Evolutionary conservation across 2,329 filamentous ascomycete species (phyloP).

Genomic region (Verticillium albo-atrum): DNA sequence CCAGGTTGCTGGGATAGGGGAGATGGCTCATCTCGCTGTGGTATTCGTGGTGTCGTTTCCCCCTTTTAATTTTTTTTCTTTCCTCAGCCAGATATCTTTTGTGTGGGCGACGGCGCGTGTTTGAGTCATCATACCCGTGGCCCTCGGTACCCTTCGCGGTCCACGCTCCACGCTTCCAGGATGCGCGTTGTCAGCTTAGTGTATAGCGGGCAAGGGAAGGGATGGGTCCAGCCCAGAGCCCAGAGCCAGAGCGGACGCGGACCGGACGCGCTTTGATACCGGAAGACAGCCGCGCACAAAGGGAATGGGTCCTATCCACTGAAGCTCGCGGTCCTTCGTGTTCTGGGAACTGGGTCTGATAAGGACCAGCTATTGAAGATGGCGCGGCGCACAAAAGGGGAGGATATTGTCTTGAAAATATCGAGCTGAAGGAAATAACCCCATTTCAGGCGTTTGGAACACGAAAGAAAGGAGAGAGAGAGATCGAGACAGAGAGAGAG

Average conservation of each 20-base stretch:
- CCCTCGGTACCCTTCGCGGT: neutral
- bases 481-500: too few relatives aligned
- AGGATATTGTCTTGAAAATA: neutral
- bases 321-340: neutral
- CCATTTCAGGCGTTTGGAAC: neutral
- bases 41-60: neutral
- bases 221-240: neutral
- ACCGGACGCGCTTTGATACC: neutral
- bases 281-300: neutral
- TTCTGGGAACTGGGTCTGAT: neutral
- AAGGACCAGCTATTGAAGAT: neutral
- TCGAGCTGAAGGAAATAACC: neutral
- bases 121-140: neutral
- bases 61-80: neutral
- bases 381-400: neutral
- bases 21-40: neutral
- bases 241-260: neutral
- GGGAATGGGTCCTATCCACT: neutral
- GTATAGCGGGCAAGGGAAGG: neutral
- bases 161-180: neutral
- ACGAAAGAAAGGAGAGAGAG: neutral
- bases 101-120: neutral
- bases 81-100: neutral
- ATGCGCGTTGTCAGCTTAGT: neutral
- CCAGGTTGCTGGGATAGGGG: neutral